Evolutionary conservation across 2,329 filamentous ascomycete species (phyloP), one percentile per base, ranked within the genome.

Genomic region (Pyrenophora tritici-repentis): DNA sequence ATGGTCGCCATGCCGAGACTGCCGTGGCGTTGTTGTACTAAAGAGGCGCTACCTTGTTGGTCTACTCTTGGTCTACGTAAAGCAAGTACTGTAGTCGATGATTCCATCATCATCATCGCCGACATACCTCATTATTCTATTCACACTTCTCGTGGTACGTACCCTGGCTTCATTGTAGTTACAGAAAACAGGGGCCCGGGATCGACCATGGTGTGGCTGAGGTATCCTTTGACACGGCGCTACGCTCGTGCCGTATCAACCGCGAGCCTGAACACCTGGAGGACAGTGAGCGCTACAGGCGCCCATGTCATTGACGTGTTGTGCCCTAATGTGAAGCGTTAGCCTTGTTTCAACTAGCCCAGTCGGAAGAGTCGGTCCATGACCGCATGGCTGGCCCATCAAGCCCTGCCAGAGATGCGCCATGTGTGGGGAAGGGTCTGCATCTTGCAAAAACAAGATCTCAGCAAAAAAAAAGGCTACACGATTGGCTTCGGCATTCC

Each of bases 221-320:
- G 22, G 42, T 39, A 40, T 41, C 26, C 29, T 26, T 35, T 42
- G 26, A 37, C 56, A 52, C 47, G 47, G 24, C 55, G 39, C 58
- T 62, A 63, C 53, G 47, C 37, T 35, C 39, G 47, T 33, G 57
- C 47, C 45, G 59, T 55, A 44, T 50, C 46, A 61, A 50, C 56
- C 37, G 58, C 60, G 31, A 68, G 45, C 18, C 62, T 60, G 43
- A 69, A 67, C 22, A 61, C 56, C 40, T 68, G 55, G 34, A 68
- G 55, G 26, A 70, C 56, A 5, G 62, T 63, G 8, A 71, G 62
- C 29, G 65, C 58, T 33, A 69, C 58, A 4, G 67, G 64, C 20
- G 59, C 49, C 63, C 66, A 71, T 40, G 60, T 67, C 65, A 68
- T 68, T 61, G 67, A 67, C 38, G 61, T 62, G 42, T 70, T 67